Conservation (phyloP, 2,329 filamentous ascomycete species). For the Hymenoscyphus salicellus region DNA sequence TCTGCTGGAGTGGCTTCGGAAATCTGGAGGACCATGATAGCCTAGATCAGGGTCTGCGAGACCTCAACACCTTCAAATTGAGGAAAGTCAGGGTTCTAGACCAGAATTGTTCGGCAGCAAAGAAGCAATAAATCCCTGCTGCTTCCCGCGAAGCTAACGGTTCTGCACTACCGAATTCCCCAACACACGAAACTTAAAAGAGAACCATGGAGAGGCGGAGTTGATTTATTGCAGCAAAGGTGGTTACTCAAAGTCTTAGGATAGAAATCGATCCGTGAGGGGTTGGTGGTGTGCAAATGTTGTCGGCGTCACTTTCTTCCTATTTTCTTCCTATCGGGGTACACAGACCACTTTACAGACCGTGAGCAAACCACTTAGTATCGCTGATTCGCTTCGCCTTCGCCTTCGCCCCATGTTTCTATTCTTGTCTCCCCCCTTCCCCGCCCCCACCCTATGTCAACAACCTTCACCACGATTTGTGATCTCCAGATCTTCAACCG, state of each 20-base stretch:
- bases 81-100: neutral
- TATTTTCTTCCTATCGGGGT: neutral
- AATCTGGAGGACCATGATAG: slow-evolving; percentile 17
- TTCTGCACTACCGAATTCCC: neutral
- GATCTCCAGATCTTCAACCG: neutral
- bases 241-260: neutral
- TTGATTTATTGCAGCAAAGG: neutral
- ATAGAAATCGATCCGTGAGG: neutral
- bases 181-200: neutral
- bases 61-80: neutral
- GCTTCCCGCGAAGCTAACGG: neutral
- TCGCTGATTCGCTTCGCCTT: no score
- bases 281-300: neutral
- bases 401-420: neutral
- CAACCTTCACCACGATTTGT: neutral
- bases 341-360: neutral
- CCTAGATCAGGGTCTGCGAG: neutral
- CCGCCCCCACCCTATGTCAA: neutral
- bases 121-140: neutral
- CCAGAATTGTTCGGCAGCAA: neutral
- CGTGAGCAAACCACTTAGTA: no score
- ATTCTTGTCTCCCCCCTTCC: neutral
- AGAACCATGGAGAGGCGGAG: neutral
- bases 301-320: neutral
- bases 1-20: slow-evolving; percentile 22